Conservation (phyloP, 1,139 yeast genomes). For the Yamadazyma songkhlaensis region DNA sequence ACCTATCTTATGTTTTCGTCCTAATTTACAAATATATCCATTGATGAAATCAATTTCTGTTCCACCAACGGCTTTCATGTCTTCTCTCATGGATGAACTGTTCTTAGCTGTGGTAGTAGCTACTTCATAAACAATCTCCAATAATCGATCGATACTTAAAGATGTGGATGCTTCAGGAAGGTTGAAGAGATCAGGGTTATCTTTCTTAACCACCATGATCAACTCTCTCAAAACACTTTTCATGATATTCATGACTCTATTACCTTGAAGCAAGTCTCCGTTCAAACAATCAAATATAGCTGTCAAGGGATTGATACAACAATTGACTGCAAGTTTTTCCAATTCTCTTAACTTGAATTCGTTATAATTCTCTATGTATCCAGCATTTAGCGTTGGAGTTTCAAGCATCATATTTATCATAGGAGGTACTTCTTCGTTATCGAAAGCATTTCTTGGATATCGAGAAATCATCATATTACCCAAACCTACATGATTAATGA, state of each 20-base stretch:
- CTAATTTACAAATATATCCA: conserved; percentile 63
- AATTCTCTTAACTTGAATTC: conserved; percentile 62
- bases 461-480: conserved; percentile 52
- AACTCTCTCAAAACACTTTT: conserved; percentile 47
- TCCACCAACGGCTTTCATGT: conserved; percentile 53
- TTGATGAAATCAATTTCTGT: conserved; percentile 83
- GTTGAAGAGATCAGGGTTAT: conserved; percentile 29
- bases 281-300: conserved; percentile 68
- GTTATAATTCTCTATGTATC: conserved; percentile 41
- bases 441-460: conserved; percentile 11
- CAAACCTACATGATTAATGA: conserved; percentile 63
- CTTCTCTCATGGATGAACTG: conserved; percentile 88
- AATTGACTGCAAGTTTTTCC: conserved; percentile 72
- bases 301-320: conserved; percentile 74
- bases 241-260: conserved; percentile 30
- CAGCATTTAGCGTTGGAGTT: conserved; percentile 38
- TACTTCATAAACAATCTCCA: conserved; percentile 45
- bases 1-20: conserved; percentile 34
- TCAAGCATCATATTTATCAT: conserved; percentile 30
- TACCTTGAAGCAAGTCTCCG: conserved; percentile 56
- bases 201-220: conserved; percentile 32
- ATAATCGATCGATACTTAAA: conserved; percentile 43
- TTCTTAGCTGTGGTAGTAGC: conserved; percentile 52
- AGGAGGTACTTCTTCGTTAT: conserved; percentile 20
- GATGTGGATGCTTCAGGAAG: conserved; percentile 35